phyloP scores from a whole-genome alignment of 192 early-diverging fungal genomes.

The Podila minutissima region DNA sequence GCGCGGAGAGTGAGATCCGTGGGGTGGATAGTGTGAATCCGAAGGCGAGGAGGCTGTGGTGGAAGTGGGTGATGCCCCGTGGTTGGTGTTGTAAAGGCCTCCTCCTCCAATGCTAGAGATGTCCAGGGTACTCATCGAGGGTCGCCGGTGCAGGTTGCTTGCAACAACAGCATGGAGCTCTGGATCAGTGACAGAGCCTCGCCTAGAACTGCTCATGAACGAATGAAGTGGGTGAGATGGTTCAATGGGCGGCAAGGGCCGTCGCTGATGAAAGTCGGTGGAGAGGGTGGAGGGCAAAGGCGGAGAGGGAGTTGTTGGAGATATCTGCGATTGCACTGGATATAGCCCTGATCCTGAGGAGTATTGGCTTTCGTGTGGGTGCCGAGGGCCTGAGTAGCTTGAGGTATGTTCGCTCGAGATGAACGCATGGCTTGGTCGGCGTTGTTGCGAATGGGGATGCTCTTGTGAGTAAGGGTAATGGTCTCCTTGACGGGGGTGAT shows the following conservation, averaged over 20 bases:
- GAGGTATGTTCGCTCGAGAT: not conserved
- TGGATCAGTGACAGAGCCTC: not conserved
- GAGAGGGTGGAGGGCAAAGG: not conserved
- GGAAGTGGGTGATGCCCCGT: not conserved
- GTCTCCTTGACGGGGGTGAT: not conserved
- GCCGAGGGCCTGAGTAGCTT: too few species aligned
- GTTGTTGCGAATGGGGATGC: not conserved
- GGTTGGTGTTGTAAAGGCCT: not conserved
- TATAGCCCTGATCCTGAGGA: too few species aligned
- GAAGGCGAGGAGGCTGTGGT: not conserved
- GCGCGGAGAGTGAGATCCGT: not conserved
- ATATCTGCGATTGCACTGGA: too few species aligned
- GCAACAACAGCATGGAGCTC: not conserved
- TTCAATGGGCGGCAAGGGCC: not conserved
- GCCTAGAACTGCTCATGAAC: not conserved
- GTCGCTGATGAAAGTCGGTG: not conserved
- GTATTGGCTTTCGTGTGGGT: too few species aligned
- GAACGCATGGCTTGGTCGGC: not conserved
- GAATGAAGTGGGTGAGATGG: not conserved
- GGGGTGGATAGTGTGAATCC: not conserved
- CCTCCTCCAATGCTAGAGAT: not conserved
- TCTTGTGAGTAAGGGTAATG: not conserved
- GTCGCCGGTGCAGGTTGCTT: not conserved
- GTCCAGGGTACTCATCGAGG: not conserved
- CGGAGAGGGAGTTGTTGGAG: not conserved